Evolutionary conservation across 768 basidiomycete species (phyloP), one percentile per base, ranked within the genome.

Genomic region (Sistotremastrum niveocremeum): DNA sequence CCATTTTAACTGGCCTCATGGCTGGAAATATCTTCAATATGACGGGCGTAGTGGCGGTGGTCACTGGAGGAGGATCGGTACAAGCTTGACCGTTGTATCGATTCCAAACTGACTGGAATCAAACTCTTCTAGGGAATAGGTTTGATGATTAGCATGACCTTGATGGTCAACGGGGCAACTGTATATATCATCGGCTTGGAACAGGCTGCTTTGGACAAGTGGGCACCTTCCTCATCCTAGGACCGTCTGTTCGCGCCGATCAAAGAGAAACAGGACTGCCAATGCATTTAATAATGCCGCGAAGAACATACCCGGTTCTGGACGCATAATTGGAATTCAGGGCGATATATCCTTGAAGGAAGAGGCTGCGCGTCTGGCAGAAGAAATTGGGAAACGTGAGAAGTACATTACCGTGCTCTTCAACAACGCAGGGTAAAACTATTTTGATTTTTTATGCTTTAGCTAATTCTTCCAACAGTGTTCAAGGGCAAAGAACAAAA

Each of bases 151-250:
- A 63, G 61, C 47, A 64, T 65, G 7, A 69, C 71, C 0, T 55
- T 73, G 2, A 50, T 71, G 7, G 67, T 69, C 3, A 73, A 73
- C 49, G 69, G 70, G 6, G 72, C 72, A 1, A 68, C 60, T 0
- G 72, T 73, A 3, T 72, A 71, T 45, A 69, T 72, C 38, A 64
- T 72, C 31, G 72, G 69, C 0, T 67, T 65, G 2, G 60, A 58
- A 6, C 67, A 70, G 48, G 58, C 46, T 4, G 65, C 66, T 12
- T 59, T 71, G n/a, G 65, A 70, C 47, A 60, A 52, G 65, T 68
- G 41, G 20, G 57, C 46, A 6, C 12, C 20, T 7, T 42, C 33
- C 7, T 49, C 46, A 28, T 11, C 28, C 32, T 39, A 34, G 0
- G 37, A 49, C 3, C 32, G 38, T 37, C 10, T 11, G 31, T 29